phyloP scores from a whole-genome alignment of 169 alveolate genomes.

The Plasmodium inui region DNA sequence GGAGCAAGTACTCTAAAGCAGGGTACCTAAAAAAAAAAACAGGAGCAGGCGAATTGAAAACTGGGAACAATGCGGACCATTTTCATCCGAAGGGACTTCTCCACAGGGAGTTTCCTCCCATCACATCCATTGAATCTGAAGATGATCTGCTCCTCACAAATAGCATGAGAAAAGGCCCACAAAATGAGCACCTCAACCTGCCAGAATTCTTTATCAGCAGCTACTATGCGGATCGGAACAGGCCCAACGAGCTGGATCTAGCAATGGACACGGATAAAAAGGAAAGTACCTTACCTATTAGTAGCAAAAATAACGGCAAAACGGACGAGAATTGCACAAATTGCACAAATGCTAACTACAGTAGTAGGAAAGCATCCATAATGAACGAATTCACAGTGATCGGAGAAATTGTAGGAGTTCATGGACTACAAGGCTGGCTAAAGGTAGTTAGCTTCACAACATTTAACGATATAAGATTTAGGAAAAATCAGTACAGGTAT shows the following conservation, averaged over 20 bases:
- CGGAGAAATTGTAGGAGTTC: conserved; percentile 72
- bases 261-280: not conserved
- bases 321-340: not conserved
- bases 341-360: not conserved
- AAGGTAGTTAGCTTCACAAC: conserved; percentile 68
- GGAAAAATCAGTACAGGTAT: conserved; percentile 39
- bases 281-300: not conserved
- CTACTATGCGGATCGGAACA: conserved; percentile 22
- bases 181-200: not conserved
- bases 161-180: conserved; percentile 1
- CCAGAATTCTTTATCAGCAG: conserved; percentile 19
- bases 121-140: conserved; percentile 5
- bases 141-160: conserved; percentile 40
- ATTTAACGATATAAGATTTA: conserved; percentile 61
- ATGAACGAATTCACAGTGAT: conserved; percentile 63
- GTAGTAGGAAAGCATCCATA: not conserved
- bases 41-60: not conserved
- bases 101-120: not conserved
- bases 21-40: conserved; percentile 24
- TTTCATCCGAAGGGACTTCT: not conserved
- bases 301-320: not conserved
- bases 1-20: conserved; percentile 75
- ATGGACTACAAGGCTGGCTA: conserved; percentile 42
- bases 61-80: not conserved
- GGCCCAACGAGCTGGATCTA: conserved; percentile 45